A percentile compares a stretch with the other conserved stretches of the same genome.
phyloP scores from a whole-genome alignment of 257 asterid genomes.

The Solanum corneliomulleri region DNA sequence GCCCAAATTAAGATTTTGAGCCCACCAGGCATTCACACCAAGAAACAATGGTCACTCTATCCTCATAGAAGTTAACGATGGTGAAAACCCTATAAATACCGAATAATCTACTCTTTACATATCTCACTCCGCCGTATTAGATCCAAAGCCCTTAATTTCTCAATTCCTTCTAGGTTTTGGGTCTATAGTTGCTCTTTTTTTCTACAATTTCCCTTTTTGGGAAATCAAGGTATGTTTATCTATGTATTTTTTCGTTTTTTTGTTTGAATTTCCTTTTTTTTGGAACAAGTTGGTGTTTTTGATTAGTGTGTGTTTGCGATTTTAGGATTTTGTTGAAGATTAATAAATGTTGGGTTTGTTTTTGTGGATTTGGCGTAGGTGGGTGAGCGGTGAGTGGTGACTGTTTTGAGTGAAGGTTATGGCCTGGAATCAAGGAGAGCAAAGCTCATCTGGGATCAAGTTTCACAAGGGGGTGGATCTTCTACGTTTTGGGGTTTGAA shows the following conservation, averaged over 20 bases:
- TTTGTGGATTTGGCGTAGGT: neutral
- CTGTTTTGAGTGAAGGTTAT: conserved; percentile 8
- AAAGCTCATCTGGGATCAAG: conserved; percentile 3
- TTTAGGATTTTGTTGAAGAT: conserved; percentile 7
- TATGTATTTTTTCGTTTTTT: neutral
- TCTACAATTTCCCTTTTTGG: neutral
- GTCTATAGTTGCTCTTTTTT: neutral
- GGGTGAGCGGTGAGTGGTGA: neutral
- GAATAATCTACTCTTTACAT: neutral
- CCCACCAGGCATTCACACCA: conserved; percentile 1
- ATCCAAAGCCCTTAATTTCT: neutral
- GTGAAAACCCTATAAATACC: neutral
- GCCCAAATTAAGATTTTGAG: neutral
- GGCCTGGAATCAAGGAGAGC: conserved; percentile 29
- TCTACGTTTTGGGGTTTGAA: neutral
- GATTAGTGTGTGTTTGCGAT: neutral
- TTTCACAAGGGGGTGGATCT: conserved; percentile 8
- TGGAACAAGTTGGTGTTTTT: neutral
- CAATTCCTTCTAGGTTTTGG: neutral
- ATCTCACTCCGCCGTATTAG: neutral
- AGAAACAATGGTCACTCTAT: neutral
- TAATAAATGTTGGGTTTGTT: neutral
- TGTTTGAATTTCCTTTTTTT: neutral
- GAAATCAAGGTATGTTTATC: neutral
- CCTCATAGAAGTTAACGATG: neutral